Evolutionary conservation across 2,329 filamentous ascomycete genomes (phyloP).

Genomic region (Sporothrix luriei): DNA sequence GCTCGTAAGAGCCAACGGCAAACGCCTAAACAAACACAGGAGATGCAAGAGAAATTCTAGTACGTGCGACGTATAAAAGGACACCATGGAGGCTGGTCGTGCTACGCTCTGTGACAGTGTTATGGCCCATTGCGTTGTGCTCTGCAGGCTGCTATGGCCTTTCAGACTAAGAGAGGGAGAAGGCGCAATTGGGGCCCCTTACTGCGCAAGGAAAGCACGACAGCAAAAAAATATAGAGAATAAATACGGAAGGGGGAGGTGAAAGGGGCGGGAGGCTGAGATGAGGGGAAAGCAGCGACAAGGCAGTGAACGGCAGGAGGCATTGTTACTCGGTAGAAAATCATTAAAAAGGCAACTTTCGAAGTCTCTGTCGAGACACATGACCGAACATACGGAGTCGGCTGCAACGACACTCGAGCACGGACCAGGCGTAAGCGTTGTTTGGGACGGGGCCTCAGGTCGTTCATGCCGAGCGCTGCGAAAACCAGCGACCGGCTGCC

Average conservation of each 20-base stretch:
- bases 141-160: background rate
- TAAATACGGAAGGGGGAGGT: background rate
- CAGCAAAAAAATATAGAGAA: background rate
- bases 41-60: background rate
- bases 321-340: background rate
- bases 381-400: background rate
- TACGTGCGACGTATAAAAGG: background rate
- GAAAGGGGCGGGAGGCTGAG: background rate
- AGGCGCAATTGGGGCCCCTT: conserved; percentile 23
- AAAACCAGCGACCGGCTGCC: background rate
- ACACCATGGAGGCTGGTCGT: background rate
- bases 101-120: background rate
- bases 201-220: conserved; percentile 17
- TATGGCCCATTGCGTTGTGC: background rate
- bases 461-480: conserved; percentile 13
- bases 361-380: conserved; percentile 20
- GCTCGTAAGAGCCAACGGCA: background rate
- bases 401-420: background rate
- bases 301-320: background rate
- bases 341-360: background rate
- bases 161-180: background rate
- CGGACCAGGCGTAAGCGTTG: conserved; percentile 25
- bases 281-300: background rate
- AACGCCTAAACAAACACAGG: background rate
- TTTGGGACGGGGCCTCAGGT: conserved; percentile 22